Evolutionary conservation across 2,329 filamentous ascomycete genomes (phyloP).

Genomic region (Alternaria gaisen): DNA sequence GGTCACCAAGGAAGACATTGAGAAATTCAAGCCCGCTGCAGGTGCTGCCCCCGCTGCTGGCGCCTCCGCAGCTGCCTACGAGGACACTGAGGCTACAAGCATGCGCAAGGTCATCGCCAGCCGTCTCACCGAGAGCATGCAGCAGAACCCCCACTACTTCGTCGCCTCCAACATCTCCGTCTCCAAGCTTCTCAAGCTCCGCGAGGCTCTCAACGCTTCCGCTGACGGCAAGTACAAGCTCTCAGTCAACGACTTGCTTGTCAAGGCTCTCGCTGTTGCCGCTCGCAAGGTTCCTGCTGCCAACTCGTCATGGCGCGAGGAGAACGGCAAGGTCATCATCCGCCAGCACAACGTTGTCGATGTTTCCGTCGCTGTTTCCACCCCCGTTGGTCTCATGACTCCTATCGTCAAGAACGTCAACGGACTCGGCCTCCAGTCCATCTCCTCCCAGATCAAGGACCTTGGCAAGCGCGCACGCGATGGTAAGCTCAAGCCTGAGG

Average conservation of each 20-base stretch:
- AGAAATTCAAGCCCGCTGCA: conserved; percentile 75
- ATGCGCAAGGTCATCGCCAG: conserved; percentile 99
- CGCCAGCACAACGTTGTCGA: conserved; percentile 93
- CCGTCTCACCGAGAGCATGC: conserved; percentile 86
- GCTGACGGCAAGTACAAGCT: conserved; percentile 97
- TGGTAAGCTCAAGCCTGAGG: conserved; percentile 98
- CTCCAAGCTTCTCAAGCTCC: conserved; percentile 93
- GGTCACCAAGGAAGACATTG: conserved; percentile 91
- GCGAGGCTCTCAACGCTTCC: conserved; percentile 87
- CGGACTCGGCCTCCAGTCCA: conserved; percentile 83
- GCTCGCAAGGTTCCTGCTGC: conserved; percentile 93
- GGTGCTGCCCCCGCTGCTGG: conserved; percentile 58
- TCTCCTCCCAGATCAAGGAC: conserved; percentile 91
- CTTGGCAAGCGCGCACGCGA: conserved; percentile 95
- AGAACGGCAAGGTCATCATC: conserved; percentile 79
- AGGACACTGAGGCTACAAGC: conserved; percentile 83
- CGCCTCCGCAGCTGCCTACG: conserved; percentile 71
- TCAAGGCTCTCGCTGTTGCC: conserved; percentile 92
- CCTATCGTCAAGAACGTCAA: conserved; percentile 94
- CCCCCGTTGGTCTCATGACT: conserved; percentile 92
- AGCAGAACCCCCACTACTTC: conserved; percentile 98
- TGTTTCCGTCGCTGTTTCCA: conserved; percentile 94
- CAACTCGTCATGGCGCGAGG: conserved; percentile 91
- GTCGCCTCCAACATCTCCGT: conserved; percentile 92
- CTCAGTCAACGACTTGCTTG: conserved; percentile 99